These are phyloP conservation scores for Didymellaceae sp. DNA, from an alignment of 2,329 filamentous ascomycete genomes.

Conservation along the genomic window DNA sequence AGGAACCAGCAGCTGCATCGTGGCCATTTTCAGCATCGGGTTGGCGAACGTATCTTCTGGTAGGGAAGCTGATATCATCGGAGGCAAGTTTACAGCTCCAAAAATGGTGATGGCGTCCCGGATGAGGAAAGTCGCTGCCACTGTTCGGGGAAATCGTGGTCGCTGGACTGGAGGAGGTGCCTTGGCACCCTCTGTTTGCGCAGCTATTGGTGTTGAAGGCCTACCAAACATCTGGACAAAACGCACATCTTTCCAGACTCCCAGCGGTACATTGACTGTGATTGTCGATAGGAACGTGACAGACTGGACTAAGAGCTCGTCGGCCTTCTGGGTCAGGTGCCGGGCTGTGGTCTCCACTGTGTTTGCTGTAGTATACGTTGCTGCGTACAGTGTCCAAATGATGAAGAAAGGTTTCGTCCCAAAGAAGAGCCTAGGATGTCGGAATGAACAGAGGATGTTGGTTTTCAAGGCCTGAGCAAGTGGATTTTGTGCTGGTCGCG, in stretches of 20 bases:
- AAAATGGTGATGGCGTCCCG: conserved; percentile 42
- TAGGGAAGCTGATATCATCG: conserved; percentile 27
- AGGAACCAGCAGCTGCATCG: conserved; percentile 37
- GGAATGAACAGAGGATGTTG: conserved; percentile 29
- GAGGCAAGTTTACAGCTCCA: conserved; percentile 38
- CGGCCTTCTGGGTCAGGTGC: conserved; percentile 17
- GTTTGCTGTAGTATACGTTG: conserved; percentile 38
- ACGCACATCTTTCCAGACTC: conserved; percentile 39
- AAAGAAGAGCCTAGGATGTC: conserved; percentile 34
- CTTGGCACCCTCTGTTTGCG: conserved; percentile 1
- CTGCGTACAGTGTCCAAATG: conserved; percentile 39
- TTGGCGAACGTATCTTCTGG: conserved; percentile 25
- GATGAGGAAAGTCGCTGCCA: conserved; percentile 35
- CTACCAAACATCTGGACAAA: conserved; percentile 38
- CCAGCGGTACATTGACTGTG: conserved; percentile 35
- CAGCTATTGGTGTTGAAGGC: conserved; percentile 1
- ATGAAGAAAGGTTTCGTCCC: conserved; percentile 36
- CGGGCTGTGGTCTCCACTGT: conserved; percentile 27
- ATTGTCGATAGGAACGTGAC: conserved; percentile 37
- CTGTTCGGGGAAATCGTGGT: conserved; percentile 22
- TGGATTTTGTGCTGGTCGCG: conserved; percentile 23
- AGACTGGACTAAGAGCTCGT: conserved; percentile 26
- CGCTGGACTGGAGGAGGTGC: conserved; percentile 1
- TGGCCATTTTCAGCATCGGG: conserved; percentile 27
- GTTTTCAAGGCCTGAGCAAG: conserved; percentile 24